phyloP scores from a whole-genome alignment of 1,284 basidiomycete species.

The Porodaedalea pini region DNA sequence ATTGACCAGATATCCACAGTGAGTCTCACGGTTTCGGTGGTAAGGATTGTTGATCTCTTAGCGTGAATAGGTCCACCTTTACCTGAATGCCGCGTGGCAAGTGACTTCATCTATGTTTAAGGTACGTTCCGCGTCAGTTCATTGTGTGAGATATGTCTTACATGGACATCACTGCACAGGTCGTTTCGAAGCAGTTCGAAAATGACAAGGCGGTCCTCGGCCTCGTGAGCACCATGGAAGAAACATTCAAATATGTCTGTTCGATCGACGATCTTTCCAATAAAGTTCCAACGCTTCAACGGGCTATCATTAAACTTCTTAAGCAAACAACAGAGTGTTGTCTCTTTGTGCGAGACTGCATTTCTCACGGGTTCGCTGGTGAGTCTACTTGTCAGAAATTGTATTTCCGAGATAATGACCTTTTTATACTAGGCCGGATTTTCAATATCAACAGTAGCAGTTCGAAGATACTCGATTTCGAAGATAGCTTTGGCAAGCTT shows the following conservation, averaged over 20 bases:
- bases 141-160: neutral
- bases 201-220: constrained; percentile 3
- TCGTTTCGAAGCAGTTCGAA: constrained; percentile 3
- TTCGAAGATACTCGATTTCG: neutral
- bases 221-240: constrained; percentile 13
- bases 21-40: too few relatives aligned
- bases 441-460: neutral
- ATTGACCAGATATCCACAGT: too few relatives aligned
- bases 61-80: too few relatives aligned
- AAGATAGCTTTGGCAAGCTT: neutral
- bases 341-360: constrained; percentile 16
- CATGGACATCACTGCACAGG: neutral
- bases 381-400: neutral
- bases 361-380: constrained; percentile 14
- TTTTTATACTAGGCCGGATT: neutral
- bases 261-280: neutral
- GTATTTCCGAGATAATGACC: too few relatives aligned
- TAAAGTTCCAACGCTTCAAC: constrained; percentile 6
- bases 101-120: too few relatives aligned
- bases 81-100: too few relatives aligned
- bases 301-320: neutral
- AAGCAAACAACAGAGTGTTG: constrained; percentile 15
- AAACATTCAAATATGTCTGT: constrained; percentile 8
- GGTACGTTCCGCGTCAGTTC: neutral
- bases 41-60: too few relatives aligned